A percentile compares a stretch with the other conserved stretches of the same genome.
Conservation (phyloP, 352 stramenopile genomes). For the Globisporangium middletonii region DNA sequence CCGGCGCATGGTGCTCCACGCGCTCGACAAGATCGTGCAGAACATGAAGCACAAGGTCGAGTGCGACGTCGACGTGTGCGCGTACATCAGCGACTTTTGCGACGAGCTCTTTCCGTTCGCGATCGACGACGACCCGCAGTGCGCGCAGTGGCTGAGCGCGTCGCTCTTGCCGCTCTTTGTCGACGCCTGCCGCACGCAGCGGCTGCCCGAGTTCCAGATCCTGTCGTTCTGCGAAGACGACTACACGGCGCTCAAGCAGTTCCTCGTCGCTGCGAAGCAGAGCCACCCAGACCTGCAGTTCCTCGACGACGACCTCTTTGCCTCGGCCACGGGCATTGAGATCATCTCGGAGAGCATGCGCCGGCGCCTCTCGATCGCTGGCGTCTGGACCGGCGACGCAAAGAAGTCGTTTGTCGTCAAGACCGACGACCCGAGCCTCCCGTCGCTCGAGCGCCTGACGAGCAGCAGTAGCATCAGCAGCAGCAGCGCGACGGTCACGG, state of each 20-base stretch:
- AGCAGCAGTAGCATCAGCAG: conserved; percentile 10
- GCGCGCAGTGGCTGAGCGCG: conserved; percentile 60
- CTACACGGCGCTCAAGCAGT: conserved; percentile 64
- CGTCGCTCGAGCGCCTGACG: conserved; percentile 20
- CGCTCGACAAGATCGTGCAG: conserved; percentile 70
- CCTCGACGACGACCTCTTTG: conserved; percentile 71
- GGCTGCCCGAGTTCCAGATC: conserved; percentile 54
- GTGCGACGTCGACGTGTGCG: conserved; percentile 50
- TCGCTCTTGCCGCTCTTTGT: conserved; percentile 67
- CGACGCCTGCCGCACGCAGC: conserved; percentile 54
- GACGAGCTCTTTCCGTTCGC: conserved; percentile 57
- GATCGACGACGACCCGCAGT: conserved; percentile 61
- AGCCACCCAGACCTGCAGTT: conserved; percentile 53
- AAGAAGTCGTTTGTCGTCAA: conserved; percentile 66
- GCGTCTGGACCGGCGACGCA: conserved; percentile 56
- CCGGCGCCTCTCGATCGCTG: conserved; percentile 62
- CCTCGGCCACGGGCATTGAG: conserved; percentile 53
- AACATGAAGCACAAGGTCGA: conserved; percentile 73
- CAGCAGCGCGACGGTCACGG: conserved; percentile 21
- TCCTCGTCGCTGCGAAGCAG: conserved; percentile 64
- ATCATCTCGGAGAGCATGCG: conserved; percentile 76
- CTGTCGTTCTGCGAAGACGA: conserved; percentile 60
- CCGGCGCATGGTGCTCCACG: conserved; percentile 65
- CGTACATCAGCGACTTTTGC: conserved; percentile 60
- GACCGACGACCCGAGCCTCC: conserved; percentile 27